These are phyloP conservation scores for Phytophthora rubi DNA, from an alignment of 352 stramenopile species.

Conservation along the genomic window DNA sequence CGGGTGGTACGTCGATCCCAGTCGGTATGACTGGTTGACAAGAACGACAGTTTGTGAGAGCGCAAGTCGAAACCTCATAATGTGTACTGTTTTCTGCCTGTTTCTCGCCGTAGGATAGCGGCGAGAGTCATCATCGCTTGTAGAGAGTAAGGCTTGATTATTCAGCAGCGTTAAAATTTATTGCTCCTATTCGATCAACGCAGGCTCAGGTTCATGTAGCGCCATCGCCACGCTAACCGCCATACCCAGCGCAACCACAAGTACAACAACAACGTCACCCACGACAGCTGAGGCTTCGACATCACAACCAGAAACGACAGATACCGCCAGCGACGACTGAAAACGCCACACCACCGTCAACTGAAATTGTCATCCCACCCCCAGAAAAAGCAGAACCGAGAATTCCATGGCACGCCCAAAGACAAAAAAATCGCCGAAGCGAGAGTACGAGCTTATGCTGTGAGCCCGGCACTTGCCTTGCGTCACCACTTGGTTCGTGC, in stretches of 20 bases:
- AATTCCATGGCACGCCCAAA: too few species aligned
- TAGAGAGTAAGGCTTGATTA: background rate
- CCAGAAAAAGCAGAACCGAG: too few species aligned
- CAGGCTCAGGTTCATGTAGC: background rate
- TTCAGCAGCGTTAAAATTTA: background rate
- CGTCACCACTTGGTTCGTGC: background rate
- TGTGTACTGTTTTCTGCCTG: background rate
- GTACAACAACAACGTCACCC: background rate
- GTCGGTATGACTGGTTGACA: too few species aligned
- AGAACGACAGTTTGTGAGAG: too few species aligned
- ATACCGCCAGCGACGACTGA: background rate
- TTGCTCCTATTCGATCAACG: background rate
- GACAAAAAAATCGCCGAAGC: too few species aligned
- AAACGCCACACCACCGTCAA: background rate
- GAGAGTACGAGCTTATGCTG: background rate
- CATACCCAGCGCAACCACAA: background rate
- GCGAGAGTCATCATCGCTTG: background rate
- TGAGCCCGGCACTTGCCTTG: background rate
- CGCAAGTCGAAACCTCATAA: too few species aligned
- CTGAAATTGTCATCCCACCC: too few species aligned
- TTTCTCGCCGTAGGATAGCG: background rate
- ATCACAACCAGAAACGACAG: background rate
- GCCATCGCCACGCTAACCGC: background rate
- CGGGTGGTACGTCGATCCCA: too few species aligned
- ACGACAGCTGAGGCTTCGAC: background rate